Evolutionary conservation across 371 early-diverging fungal genomes (phyloP), one percentile per base, ranked within the genome.

Genomic region (Choanephora cucurbitarum): DNA sequence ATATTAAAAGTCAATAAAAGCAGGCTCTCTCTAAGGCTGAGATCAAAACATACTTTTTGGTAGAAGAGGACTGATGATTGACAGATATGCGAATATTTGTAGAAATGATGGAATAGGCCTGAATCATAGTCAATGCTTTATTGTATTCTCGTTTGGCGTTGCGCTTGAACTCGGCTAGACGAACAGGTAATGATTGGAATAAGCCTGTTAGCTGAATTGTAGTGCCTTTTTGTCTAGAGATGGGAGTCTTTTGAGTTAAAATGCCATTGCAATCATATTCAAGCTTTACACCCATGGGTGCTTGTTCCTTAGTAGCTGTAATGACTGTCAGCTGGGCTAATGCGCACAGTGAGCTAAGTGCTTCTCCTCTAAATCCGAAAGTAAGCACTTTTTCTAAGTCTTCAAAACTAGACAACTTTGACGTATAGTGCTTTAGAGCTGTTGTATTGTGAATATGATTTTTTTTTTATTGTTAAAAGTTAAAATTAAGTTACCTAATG

Each of bases 351-450:
- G 94, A 90, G 52, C 88, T 87, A 1, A 94, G 63, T 1, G 94
- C 94, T 55, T 94, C 94, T 1, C 94, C 94, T 23, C 94, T 80
- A 62, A 94, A 94, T 1, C 94, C 94, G 73, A 90, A 92, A 11
- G 92, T 85, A 0, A 49, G 13, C 10, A 92, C 81, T 2, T 57
- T 49, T 13, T 76, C 85, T 13, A 93, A 68, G 60, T 92, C 93
- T 18, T 82, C 83, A 58, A 91, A 92, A 1, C 55, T 57, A n/a
- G 45, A 52, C 11, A 94, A 56, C 55, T 94, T 94, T 41, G 93
- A 92, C 0, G 94, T 94, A 63, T 88, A 85, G 49, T 91, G 88
- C 52, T 88, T 88, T 19, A 84, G 64, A 0, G 87, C 87, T 84
- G n/a, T 49, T 17, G 11, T n/a, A 40, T 51, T 33, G 21, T 33